Evolutionary conservation across 345 rosid species (phyloP), one percentile per base, ranked within the genome.

Genomic region (Corymbia maculata): DNA sequence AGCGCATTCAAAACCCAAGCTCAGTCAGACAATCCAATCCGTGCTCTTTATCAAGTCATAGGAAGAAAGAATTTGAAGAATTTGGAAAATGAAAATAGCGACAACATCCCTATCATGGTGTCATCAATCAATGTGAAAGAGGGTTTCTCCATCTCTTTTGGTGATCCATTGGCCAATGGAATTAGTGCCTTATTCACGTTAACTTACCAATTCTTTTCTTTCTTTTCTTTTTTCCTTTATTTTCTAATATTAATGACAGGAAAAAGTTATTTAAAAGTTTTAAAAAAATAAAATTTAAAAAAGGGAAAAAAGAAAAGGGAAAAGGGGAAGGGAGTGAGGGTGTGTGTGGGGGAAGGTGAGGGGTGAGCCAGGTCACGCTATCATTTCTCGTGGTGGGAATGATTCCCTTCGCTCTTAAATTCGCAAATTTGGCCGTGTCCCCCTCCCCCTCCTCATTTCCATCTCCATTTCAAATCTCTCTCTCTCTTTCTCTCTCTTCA

Each of bases 371-470:
- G 57, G 53, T 85, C 86, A 85, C 26, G 53, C 86, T 47, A 89
- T 91, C 92, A 86, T 92, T 93, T 89, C 91, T 89, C 86, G 89
- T 90, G 93, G 91, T 84, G 87, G 90, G 86, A 93, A 93, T 94
- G 94, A 93, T 93, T 91, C 92, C 86, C 88, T 88, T 15, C 19
- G 28, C 87, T 52, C 85, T 88, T 52, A 86, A 22, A 51, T 50
- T 70, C 59, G 55, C 80, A 70, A 32, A 32, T 32, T 32, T 70
- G 47, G 80, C 7, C 80, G 42, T 30, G 42, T 6, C 24, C 80
- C 22, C 28, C 2, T 9, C 13, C 6, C 16, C 7, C 4, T 22
- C 21, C 24, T 75, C 84, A 75, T 19, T 75, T 75, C 84, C 84
- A 75, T 75, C 14, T 75, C 28, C 84, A 42, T 75, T 75, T 75